phyloP scores from a whole-genome alignment of 306 rosid species.

The Vicia sativa region DNA sequence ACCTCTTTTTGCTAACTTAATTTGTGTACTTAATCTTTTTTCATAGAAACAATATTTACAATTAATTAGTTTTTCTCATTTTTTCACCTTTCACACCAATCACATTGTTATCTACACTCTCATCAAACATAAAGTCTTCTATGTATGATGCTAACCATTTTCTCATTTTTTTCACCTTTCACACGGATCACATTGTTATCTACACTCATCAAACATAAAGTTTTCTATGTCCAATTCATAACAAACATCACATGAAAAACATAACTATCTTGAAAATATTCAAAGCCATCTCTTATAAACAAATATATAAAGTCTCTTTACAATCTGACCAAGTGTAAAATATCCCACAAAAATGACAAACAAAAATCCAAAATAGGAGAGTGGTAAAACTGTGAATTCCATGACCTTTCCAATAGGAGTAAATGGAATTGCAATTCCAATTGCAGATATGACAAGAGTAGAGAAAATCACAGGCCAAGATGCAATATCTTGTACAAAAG shows the following conservation, averaged over 20 bases:
- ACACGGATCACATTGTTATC: background rate
- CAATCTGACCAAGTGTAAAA: slow-evolving; percentile 62
- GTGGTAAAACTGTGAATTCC: slow-evolving; percentile 58
- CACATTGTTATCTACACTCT: no score
- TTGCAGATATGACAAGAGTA: slow-evolving; percentile 57
- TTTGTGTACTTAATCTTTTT: no score
- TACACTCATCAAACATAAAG: no score
- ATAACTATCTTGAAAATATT: slow-evolving; percentile 23
- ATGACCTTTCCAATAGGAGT: slow-evolving; percentile 61
- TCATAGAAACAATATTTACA: no score
- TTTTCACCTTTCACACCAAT: background rate
- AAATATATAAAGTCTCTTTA: slow-evolving; percentile 64
- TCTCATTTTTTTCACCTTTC: background rate
- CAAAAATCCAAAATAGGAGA: slow-evolving; percentile 64
- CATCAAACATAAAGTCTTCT: no score
- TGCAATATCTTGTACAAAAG: slow-evolving; percentile 70
- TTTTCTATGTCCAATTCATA: background rate
- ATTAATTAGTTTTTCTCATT: background rate
- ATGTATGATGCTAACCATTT: background rate
- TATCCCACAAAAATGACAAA: slow-evolving; percentile 61
- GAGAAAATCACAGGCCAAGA: slow-evolving; percentile 88
- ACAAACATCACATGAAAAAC: slow-evolving; percentile 18
- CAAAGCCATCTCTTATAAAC: slow-evolving; percentile 73
- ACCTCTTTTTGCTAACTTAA: slow-evolving; percentile 21
- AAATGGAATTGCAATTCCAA: slow-evolving; percentile 62